Evolutionary conservation across 176 grass and related monocot genomes (phyloP).

Genomic region (Carex parvula): DNA sequence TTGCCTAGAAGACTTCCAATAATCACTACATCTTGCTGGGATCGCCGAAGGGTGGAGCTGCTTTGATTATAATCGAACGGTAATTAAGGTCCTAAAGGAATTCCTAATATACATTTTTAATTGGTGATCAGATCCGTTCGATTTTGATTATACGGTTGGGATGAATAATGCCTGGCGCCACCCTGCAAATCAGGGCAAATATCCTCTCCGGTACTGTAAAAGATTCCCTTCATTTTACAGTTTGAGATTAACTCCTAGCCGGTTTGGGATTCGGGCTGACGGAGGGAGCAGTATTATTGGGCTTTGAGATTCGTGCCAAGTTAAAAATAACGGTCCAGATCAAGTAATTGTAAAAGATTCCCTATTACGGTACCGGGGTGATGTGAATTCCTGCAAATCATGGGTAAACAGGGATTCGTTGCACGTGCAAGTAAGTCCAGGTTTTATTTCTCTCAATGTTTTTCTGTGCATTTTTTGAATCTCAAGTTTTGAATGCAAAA

Average conservation of each 20-base stretch:
- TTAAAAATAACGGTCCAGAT: no score
- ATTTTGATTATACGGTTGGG: neutral
- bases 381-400: neutral
- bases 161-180: neutral
- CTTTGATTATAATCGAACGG: neutral
- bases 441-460: slow-evolving; percentile 11
- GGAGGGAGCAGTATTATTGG: no score
- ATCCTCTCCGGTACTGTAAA: no score
- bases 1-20: neutral
- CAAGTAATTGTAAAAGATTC: no score
- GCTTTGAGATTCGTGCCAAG: no score
- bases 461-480: slow-evolving; percentile 22
- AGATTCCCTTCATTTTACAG: no score
- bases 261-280: no score
- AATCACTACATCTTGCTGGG: neutral
- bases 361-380: no score
- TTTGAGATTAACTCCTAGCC: no score
- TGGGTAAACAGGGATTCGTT: neutral
- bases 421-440: slow-evolving; percentile 9
- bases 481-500: neutral
- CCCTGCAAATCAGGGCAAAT: no score
- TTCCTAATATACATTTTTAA: no score
- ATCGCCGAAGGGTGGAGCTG: neutral
- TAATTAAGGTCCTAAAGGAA: neutral
- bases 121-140: neutral